These are phyloP conservation scores for Carex pumila DNA, from an alignment of 176 grass and related monocot genomes.

Conservation along the genomic window DNA sequence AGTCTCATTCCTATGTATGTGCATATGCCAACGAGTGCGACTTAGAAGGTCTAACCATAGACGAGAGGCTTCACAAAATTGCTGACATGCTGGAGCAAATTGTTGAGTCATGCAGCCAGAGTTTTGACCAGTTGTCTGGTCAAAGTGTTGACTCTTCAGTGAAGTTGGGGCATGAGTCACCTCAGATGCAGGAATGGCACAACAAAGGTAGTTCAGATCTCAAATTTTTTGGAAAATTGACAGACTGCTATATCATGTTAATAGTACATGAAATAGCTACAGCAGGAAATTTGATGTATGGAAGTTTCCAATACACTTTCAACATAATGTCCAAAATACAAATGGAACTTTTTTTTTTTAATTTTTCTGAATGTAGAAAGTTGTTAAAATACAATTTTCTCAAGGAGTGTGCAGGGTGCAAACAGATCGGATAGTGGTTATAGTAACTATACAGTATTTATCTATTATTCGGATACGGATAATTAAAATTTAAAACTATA, in stretches of 20 bases:
- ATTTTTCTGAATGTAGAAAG: not conserved
- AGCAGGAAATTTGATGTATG: not conserved
- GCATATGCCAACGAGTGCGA: constrained; percentile 37
- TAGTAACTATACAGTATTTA: no score
- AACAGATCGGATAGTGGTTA: no score
- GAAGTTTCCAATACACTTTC: not conserved
- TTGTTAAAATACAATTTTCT: not conserved
- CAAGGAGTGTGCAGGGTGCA: not conserved
- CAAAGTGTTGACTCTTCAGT: constrained; percentile 8
- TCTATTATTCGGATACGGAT: no score
- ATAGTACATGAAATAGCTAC: not conserved
- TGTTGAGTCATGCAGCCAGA: constrained; percentile 17
- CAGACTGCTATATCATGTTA: not conserved
- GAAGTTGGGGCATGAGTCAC: constrained; percentile 8
- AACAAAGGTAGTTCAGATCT: constrained; percentile 22
- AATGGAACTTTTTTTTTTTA: not conserved
- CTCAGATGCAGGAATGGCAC: constrained; percentile 34
- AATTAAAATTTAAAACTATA: no score
- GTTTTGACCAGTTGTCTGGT: constrained; percentile 12
- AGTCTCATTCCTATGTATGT: constrained; percentile 35
- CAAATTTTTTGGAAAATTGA: not conserved
- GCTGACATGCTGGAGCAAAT: constrained; percentile 36
- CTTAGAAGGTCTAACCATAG: constrained; percentile 23
- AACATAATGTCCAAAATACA: not conserved
- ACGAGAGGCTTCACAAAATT: constrained; percentile 24